phyloP scores from a whole-genome alignment of 108 stramenopile species.

The Mediolabrus comicus region DNA sequence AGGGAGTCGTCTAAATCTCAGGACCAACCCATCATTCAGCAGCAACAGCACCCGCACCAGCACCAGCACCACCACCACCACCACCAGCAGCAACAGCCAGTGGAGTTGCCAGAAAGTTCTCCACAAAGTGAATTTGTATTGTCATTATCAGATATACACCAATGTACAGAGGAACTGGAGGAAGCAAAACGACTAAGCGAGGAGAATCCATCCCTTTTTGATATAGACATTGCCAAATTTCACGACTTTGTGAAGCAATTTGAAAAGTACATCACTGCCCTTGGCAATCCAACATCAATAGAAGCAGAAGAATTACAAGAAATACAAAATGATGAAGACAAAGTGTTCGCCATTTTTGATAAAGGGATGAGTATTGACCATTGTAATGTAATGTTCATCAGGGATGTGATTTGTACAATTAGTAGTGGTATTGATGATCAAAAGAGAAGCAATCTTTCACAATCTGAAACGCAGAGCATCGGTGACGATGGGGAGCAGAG shows the following conservation, averaged over 20 bases:
- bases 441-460: background rate
- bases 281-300: conserved; percentile 9
- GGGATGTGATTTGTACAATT: conserved; percentile 30
- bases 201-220: conserved; percentile 7
- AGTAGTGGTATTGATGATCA: conserved; percentile 16
- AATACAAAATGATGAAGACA: conserved; percentile 7
- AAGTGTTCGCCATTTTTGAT: conserved; percentile 26
- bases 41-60: background rate
- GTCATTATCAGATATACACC: conserved; percentile 19
- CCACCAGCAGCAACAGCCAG: too few species aligned
- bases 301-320: conserved; percentile 21
- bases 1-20: background rate
- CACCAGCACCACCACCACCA: too few species aligned
- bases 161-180: conserved; percentile 21
- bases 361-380: conserved; percentile 28
- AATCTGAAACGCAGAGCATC: background rate
- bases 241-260: conserved; percentile 23
- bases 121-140: conserved; percentile 3
- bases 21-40: background rate
- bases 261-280: conserved; percentile 20
- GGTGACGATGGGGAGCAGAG: background rate
- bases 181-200: conserved; percentile 1
- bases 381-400: conserved; percentile 31
- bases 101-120: background rate
- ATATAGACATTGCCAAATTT: conserved; percentile 16